Evolutionary conservation across 1,284 basidiomycete species (phyloP).

Genomic region (Chalciporus sp.): DNA sequence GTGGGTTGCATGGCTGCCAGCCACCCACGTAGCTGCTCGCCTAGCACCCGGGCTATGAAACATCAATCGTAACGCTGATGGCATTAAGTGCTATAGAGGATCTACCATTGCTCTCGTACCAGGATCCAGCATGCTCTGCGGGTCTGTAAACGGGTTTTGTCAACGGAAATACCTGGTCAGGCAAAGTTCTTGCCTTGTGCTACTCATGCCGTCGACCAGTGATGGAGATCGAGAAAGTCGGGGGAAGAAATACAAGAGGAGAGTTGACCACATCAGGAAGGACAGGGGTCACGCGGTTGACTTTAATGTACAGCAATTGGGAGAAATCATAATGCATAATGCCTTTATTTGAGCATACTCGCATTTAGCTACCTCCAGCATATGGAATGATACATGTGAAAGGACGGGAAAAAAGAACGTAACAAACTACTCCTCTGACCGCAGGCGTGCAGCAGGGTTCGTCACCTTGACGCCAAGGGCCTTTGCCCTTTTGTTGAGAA

Average conservation of each 20-base stretch:
- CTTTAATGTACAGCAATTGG: not conserved
- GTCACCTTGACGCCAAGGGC: constrained; percentile 92
- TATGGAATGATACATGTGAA: constrained; percentile 44
- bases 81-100: constrained; percentile 15
- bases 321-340: constrained; percentile 9
- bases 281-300: not conserved
- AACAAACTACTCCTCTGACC: constrained; percentile 80
- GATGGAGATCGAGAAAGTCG: constrained; percentile 9
- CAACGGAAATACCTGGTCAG: not conserved
- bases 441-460: constrained; percentile 92
- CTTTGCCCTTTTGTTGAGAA: constrained; percentile 68
- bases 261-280: constrained; percentile 31
- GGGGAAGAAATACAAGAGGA: constrained; percentile 23
- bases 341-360: constrained; percentile 37
- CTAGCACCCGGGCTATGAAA: constrained; percentile 55
- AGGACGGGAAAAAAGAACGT: constrained; percentile 32
- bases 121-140: constrained; percentile 88
- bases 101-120: constrained; percentile 82
- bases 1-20: constrained; percentile 60
- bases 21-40: constrained; percentile 65
- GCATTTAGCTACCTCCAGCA: constrained; percentile 42
- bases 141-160: constrained; percentile 39
- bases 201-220: constrained; percentile 21
- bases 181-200: constrained; percentile 28
- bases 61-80: constrained; percentile 13